Conservation (phyloP, 306 rosid genomes). For the Hylodesmum podocarpum region DNA sequence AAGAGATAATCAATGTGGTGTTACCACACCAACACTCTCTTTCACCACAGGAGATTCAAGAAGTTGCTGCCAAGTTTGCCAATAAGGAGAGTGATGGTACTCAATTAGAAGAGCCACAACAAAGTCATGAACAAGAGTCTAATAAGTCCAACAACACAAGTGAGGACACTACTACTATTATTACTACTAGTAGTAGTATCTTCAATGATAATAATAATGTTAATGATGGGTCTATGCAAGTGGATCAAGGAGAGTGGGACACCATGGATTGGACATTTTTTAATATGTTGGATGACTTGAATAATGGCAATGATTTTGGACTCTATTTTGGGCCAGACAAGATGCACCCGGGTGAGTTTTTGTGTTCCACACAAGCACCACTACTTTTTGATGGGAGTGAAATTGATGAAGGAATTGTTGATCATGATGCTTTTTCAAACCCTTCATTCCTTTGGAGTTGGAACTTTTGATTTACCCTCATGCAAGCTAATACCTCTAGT, state of each 20-base stretch:
- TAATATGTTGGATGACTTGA: slow-evolving; percentile 38
- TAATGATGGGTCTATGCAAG: slow-evolving; percentile 4
- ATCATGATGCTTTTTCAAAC: slow-evolving; percentile 35
- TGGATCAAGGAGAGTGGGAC: slow-evolving; percentile 22
- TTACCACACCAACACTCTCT: slow-evolving; percentile 22
- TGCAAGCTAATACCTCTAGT: neutral
- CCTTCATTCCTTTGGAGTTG: slow-evolving; percentile 59
- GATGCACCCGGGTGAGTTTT: slow-evolving; percentile 38
- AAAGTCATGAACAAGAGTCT: neutral
- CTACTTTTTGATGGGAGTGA: neutral
- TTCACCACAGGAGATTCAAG: slow-evolving; percentile 50
- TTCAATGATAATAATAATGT: no score
- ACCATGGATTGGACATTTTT: slow-evolving; percentile 51
- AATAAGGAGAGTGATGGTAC: neutral
- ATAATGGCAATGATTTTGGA: slow-evolving; percentile 9
- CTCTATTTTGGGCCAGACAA: slow-evolving; percentile 31
- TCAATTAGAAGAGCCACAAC: neutral
- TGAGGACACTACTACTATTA: no score
- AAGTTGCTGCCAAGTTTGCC: slow-evolving; percentile 54
- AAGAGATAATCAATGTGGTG: neutral
- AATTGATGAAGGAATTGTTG: neutral
- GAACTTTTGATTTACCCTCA: slow-evolving; percentile 46
- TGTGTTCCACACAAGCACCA: slow-evolving; percentile 12
- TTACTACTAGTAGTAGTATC: no score
- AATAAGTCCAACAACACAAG: neutral